Percentiles rank a stretch among this genome's conserved stretches.
Evolutionary conservation across 192 early-diverging fungal species (phyloP).

Genomic region (Backusella macrospora): DNA sequence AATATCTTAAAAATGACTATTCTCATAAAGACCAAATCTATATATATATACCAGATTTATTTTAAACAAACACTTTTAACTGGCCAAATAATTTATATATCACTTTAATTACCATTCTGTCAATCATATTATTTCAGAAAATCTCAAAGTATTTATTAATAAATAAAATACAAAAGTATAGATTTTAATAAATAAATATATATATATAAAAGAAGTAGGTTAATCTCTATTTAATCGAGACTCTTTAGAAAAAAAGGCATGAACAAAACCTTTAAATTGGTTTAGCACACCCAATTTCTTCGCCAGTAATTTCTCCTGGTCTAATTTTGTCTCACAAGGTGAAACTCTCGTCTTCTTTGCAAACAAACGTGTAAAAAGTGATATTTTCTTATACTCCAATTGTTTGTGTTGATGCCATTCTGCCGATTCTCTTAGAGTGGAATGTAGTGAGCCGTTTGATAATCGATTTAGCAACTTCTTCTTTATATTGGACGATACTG

Average conservation of each 20-base stretch:
- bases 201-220: background rate
- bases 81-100: no score
- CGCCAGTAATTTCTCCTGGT: background rate
- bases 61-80: no score
- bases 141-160: background rate
- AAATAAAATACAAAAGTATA: constrained; percentile 3
- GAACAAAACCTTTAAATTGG: background rate
- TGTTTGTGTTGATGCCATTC: background rate
- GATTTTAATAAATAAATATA: background rate
- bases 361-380: constrained; percentile 20
- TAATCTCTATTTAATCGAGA: background rate
- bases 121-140: background rate
- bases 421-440: background rate
- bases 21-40: no score
- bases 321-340: background rate
- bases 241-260: constrained; percentile 10
- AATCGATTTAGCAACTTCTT: background rate
- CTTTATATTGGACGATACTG: background rate
- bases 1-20: no score
- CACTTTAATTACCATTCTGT: no score
- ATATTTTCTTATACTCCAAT: background rate
- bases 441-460: background rate
- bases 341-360: constrained; percentile 11
- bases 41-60: no score
- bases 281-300: background rate